phyloP scores from a whole-genome alignment of 1,284 basidiomycete genomes.

The Ceratobasidium sp. region DNA sequence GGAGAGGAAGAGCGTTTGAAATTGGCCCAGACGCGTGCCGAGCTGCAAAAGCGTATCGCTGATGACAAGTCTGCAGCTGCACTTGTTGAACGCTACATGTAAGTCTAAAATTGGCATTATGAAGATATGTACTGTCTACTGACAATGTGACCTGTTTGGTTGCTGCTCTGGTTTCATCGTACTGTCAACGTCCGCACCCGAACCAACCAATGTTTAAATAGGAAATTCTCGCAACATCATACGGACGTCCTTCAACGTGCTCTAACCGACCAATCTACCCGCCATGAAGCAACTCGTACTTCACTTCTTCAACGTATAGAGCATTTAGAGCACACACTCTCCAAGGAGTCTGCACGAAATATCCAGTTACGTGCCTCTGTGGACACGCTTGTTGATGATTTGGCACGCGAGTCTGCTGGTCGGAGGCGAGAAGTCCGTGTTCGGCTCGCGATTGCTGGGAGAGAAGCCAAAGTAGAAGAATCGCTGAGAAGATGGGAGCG shows the following conservation, averaged over 20 bases:
- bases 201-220: conserved; percentile 47
- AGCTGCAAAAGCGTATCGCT: conserved; percentile 66
- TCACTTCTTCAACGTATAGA: conserved; percentile 60
- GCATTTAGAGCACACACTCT: conserved; percentile 56
- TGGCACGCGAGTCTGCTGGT: conserved; percentile 76
- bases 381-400: conserved; percentile 76
- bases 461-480: conserved; percentile 71
- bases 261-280: conserved; percentile 49
- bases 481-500: conserved; percentile 63
- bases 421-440: conserved; percentile 75
- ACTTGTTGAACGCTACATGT: conserved; percentile 91
- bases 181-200: conserved; percentile 25
- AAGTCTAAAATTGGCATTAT: conserved; percentile 44
- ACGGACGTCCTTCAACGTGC: conserved; percentile 42
- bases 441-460: conserved; percentile 68
- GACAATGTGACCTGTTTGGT: not conserved
- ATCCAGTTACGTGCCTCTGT: conserved; percentile 65
- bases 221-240: conserved; percentile 78
- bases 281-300: conserved; percentile 68
- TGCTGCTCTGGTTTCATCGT: not conserved
- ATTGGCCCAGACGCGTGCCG: conserved; percentile 58
- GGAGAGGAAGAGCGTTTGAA: conserved; percentile 56
- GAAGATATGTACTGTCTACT: not conserved
- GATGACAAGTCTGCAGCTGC: conserved; percentile 81
- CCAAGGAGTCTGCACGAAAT: conserved; percentile 56